Conservation (phyloP, 768 basidiomycete species). For the Lactarius quietus region DNA sequence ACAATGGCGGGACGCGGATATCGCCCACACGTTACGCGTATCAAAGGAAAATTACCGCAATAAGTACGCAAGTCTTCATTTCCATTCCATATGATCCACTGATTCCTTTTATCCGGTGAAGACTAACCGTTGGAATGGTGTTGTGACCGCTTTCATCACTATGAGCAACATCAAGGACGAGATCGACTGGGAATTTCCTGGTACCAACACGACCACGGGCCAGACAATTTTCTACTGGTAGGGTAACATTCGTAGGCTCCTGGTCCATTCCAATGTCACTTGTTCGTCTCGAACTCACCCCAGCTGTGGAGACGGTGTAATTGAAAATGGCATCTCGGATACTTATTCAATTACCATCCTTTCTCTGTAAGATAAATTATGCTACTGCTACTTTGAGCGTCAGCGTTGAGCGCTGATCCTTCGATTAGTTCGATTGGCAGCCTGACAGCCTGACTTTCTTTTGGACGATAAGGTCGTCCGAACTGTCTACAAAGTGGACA, state of each 20-base stretch:
- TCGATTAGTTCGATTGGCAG: constrained; percentile 73
- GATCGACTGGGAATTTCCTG: constrained; percentile 86
- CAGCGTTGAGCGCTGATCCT: background rate
- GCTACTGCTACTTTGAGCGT: background rate
- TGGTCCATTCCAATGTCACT: constrained; percentile 10
- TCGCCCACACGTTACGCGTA: constrained; percentile 80
- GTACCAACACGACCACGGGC: constrained; percentile 53
- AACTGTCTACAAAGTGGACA: constrained; percentile 59
- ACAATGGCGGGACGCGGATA: constrained; percentile 71
- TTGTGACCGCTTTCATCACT: constrained; percentile 81
- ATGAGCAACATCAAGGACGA: constrained; percentile 82
- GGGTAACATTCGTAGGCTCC: constrained; percentile 56
- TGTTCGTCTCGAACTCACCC: background rate
- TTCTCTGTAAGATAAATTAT: constrained; percentile 55
- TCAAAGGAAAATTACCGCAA: constrained; percentile 72
- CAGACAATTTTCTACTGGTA: constrained; percentile 86
- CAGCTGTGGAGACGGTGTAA: constrained; percentile 49
- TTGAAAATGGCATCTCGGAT: constrained; percentile 49
- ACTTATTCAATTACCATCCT: constrained; percentile 72
- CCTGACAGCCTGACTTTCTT: constrained; percentile 59
- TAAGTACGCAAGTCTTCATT: constrained; percentile 38
- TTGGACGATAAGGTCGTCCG: constrained; percentile 72
- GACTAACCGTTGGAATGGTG: constrained; percentile 73
- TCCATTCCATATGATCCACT: constrained; percentile 19
- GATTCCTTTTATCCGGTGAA: constrained; percentile 47